Evolutionary conservation across 2,329 filamentous ascomycete genomes (phyloP).

Genomic region (Arthrobotrys megalospora): DNA sequence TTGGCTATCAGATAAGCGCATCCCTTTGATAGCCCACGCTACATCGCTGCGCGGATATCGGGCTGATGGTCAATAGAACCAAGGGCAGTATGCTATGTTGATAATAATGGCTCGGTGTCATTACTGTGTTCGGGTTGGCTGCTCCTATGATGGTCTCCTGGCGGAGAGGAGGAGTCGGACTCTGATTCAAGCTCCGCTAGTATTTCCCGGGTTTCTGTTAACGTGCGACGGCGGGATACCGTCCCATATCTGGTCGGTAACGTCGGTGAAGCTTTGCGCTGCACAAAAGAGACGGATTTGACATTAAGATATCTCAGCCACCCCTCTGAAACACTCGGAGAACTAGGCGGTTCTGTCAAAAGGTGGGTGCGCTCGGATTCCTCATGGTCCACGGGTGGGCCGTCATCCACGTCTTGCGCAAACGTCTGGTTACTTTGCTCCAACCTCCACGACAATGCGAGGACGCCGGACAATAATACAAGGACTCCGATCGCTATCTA

Average conservation of each 20-base stretch:
- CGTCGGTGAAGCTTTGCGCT: conserved; percentile 28
- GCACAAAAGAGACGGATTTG: conserved; percentile 12
- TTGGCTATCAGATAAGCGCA: background rate
- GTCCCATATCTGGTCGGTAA: conserved; percentile 42
- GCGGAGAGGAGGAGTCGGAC: conserved; percentile 25
- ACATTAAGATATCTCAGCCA: conserved; percentile 50
- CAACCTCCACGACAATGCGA: conserved; percentile 93
- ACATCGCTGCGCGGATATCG: background rate
- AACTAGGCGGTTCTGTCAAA: conserved; percentile 24
- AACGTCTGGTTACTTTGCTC: conserved; percentile 73
- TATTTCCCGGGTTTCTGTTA: conserved; percentile 55
- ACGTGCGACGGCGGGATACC: conserved; percentile 43
- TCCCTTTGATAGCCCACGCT: background rate
- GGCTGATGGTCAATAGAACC: background rate
- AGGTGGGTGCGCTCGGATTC: conserved; percentile 44
- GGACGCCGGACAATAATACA: conserved; percentile 87
- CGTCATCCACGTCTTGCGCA: conserved; percentile 75
- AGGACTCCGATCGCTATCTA: conserved; percentile 86
- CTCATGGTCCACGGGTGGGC: conserved; percentile 68
- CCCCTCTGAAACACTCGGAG: conserved; percentile 19
- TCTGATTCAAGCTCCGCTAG: conserved; percentile 54
- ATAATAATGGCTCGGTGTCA: background rate
- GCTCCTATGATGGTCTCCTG: conserved; percentile 4
- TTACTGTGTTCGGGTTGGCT: background rate
- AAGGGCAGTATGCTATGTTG: background rate